A percentile compares a stretch with the other conserved stretches of the same genome.
Evolutionary conservation across 2,329 filamentous ascomycete species (phyloP).

Genomic region (Fusarium newnesense): DNA sequence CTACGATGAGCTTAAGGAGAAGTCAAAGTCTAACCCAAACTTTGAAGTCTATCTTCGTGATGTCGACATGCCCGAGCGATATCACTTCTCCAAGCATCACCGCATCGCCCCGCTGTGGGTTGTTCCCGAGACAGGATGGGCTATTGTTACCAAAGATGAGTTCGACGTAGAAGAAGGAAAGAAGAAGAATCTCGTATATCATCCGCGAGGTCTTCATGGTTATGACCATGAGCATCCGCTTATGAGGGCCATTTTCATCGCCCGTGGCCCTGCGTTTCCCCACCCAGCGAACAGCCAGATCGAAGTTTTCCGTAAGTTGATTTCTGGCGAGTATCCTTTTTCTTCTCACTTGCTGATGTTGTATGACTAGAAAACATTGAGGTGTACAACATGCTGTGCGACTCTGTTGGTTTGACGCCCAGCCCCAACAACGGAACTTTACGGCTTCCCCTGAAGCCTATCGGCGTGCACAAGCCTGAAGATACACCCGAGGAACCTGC

Average conservation of each 20-base stretch:
- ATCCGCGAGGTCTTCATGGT: constrained; percentile 87
- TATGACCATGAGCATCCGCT: constrained; percentile 95
- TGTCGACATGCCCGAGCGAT: constrained; percentile 88
- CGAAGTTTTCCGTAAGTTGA: constrained; percentile 83
- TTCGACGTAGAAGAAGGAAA: constrained; percentile 77
- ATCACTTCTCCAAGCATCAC: constrained; percentile 88
- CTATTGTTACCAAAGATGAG: constrained; percentile 82
- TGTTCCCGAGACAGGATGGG: constrained; percentile 91
- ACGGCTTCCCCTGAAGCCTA: constrained; percentile 72
- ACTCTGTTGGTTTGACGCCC: constrained; percentile 80
- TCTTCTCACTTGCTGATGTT: constrained; percentile 39
- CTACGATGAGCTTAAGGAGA: constrained; percentile 69
- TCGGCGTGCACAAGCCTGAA: constrained; percentile 69
- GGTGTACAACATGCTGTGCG: constrained; percentile 94
- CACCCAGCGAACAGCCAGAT: constrained; percentile 84
- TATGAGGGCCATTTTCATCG: constrained; percentile 96
- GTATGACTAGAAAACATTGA: constrained; percentile 89
- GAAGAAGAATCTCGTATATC: constrained; percentile 73
- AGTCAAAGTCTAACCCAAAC: constrained; percentile 70
- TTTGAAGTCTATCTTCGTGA: constrained; percentile 90
- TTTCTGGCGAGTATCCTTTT: not conserved
- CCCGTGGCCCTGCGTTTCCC: constrained; percentile 90
- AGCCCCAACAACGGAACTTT: constrained; percentile 89
- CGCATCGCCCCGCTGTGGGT: constrained; percentile 97
- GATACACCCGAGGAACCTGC: constrained; percentile 60